Evolutionary conservation across 768 basidiomycete species (phyloP).

Genomic region (Trametes cingulata): DNA sequence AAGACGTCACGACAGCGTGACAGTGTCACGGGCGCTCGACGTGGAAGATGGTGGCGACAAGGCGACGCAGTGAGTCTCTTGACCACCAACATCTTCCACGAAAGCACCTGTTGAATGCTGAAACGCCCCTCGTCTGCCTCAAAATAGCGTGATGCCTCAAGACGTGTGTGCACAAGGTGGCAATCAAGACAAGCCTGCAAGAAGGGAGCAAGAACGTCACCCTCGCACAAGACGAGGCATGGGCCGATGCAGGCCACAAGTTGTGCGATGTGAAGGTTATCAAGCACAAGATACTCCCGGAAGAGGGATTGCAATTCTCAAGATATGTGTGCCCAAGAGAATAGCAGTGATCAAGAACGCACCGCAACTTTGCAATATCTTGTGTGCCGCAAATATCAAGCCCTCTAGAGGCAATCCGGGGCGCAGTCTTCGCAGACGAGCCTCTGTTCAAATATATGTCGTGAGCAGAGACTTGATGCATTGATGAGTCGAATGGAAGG

Average conservation of each 20-base stretch:
- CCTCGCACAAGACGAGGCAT: neutral
- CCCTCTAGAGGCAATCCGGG: neutral
- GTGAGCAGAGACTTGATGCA: neutral
- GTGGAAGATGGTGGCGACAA: slow-evolving; percentile 5
- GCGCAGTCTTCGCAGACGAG: neutral
- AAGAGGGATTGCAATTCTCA: neutral
- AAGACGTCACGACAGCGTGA: slow-evolving; percentile 6
- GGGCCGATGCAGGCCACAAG: neutral
- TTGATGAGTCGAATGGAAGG: neutral
- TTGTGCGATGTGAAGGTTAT: neutral
- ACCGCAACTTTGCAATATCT: neutral
- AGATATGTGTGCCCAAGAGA: neutral
- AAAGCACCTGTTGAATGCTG: neutral
- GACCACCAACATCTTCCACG: slow-evolving; percentile 10
- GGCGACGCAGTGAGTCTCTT: neutral
- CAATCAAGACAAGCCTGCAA: neutral
- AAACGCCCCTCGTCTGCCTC: neutral
- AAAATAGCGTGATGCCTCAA: neutral
- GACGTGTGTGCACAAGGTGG: neutral
- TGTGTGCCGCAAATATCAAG: neutral
- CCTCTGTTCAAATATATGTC: neutral
- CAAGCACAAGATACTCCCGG: neutral
- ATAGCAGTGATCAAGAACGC: neutral
- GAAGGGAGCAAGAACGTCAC: neutral
- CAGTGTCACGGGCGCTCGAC: slow-evolving; percentile 1